Evolutionary conservation across 768 basidiomycete genomes (phyloP), one percentile per base, ranked within the genome.

Genomic region (Russula griseocarnosa): DNA sequence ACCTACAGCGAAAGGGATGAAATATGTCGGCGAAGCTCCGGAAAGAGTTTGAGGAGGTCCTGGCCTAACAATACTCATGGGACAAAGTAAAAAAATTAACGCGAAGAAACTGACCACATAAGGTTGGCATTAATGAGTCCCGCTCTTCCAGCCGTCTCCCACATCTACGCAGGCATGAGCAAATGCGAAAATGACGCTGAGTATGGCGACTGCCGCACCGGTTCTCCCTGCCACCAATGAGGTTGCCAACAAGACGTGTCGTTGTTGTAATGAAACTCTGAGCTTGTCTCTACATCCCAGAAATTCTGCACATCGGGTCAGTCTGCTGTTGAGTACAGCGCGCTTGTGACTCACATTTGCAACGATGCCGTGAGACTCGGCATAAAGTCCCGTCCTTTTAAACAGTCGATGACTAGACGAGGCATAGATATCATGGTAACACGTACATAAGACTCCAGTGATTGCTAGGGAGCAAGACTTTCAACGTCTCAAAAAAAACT

Each of bases 361-460:
- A 26, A 97, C 83, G 52, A 97, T 93, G 14, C 94, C 94, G 73
- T 96, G 92, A 24, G 90, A 89, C 74, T 95, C 92, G 0, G 90
- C 89, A 71, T 92, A 83, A 3, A 96, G 80, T 3, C 94, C 94
- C 16, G 94, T 97, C 86, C 91, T 93, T 46, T 64, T 38, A 24
- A 10, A 62, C 47, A 61, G 11, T 58, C 24, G 34, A 53, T 42
- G 42, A 28, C 47, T 26, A 18, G 11, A 32, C 13, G 49, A 57
- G 16, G 22, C 26, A 66, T 67, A n/a, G 34, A 11, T 26, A 3
- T 32, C 18, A 46, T 18, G 24, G 6, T n/a, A 61, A 38, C 11
- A 16, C 81, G 30, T 71, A 92, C 91, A 96, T 86, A 42, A 96
- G 72, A 3, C 87, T 75, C 93, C 94, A 97, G 73, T 96, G 94